These are phyloP conservation scores for Colletotrichum sp. DNA, from an alignment of 2,329 filamentous ascomycete genomes.

Conservation along the genomic window DNA sequence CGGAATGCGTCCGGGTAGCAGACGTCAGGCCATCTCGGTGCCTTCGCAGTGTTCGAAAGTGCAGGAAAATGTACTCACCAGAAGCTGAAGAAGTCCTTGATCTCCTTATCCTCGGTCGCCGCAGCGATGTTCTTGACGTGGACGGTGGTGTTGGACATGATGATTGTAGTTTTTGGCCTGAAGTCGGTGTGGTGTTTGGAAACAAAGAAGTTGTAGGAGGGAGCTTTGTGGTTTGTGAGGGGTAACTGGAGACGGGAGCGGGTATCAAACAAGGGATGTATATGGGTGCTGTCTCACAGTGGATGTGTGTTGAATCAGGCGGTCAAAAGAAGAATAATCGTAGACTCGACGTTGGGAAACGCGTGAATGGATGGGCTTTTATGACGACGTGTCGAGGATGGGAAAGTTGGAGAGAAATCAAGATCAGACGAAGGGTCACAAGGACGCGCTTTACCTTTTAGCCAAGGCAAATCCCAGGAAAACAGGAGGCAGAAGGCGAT, in stretches of 20 bases:
- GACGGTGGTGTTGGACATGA: conserved; percentile 70
- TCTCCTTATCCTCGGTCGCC: conserved; percentile 85
- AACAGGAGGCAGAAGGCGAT: neutral
- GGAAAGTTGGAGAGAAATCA: neutral
- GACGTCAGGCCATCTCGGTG: neutral
- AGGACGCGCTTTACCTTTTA: conserved; percentile 15
- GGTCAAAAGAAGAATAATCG: neutral
- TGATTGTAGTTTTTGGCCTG: conserved; percentile 25
- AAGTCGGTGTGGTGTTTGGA: conserved; percentile 2
- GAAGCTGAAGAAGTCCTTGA: conserved; percentile 98
- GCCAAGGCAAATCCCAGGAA: neutral
- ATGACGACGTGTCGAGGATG: conserved; percentile 4
- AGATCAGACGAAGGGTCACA: conserved; percentile 19
- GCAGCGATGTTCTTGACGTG: conserved; percentile 88
- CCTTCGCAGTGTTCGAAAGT: neutral
- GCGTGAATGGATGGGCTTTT: conserved; percentile 1
- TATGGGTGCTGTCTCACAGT: conserved; percentile 4
- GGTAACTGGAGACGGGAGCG: conserved; percentile 10
- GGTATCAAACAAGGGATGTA: conserved; percentile 14
- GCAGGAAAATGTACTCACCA: conserved; percentile 60
- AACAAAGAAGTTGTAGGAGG: conserved; percentile 1
- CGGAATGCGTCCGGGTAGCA: neutral
- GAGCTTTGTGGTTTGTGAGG: conserved; percentile 11
- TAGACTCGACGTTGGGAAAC: neutral
- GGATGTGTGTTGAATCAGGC: neutral